Evolutionary conservation across 2,329 filamentous ascomycete species (phyloP).

Genomic region (Cryphonectria parasitica): DNA sequence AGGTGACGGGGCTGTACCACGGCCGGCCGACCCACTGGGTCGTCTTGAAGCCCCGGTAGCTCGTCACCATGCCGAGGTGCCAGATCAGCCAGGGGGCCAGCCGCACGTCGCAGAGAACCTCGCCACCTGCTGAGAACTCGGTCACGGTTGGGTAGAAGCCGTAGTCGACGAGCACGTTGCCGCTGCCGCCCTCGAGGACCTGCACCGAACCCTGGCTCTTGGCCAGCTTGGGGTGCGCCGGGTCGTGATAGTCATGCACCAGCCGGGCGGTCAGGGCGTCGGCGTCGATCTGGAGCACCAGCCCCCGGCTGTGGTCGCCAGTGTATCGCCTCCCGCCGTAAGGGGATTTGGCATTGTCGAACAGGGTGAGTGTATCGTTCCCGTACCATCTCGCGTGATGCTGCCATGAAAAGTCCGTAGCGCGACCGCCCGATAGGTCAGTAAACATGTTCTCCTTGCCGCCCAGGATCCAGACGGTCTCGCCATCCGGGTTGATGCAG

Average conservation of each 20-base stretch:
- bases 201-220: slow-evolving; percentile 27
- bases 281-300: slow-evolving; percentile 38
- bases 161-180: slow-evolving; percentile 29
- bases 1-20: slow-evolving; percentile 18
- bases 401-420: slow-evolving; percentile 44
- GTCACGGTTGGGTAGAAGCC: slow-evolving; percentile 30
- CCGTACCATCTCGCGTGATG: slow-evolving; percentile 42
- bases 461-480: slow-evolving; percentile 43
- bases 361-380: slow-evolving; percentile 41
- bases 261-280: slow-evolving; percentile 37
- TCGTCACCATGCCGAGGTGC: slow-evolving; percentile 29
- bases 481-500: slow-evolving; percentile 38
- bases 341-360: slow-evolving; percentile 44
- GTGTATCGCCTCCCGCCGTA: slow-evolving; percentile 35
- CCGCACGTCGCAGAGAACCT: slow-evolving; percentile 31
- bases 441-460: slow-evolving; percentile 40
- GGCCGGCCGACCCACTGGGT: slow-evolving; percentile 28
- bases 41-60: slow-evolving; percentile 31
- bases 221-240: slow-evolving; percentile 24
- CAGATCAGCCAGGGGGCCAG: slow-evolving; percentile 29
- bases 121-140: slow-evolving; percentile 26
- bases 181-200: slow-evolving; percentile 11
- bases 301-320: slow-evolving; percentile 37
- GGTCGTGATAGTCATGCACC: slow-evolving; percentile 39
- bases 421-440: slow-evolving; percentile 40